Base-by-base conservation (phyloP, 495 filamentous ascomycete genomes). In the Aspergillus conjunctus region DNA sequence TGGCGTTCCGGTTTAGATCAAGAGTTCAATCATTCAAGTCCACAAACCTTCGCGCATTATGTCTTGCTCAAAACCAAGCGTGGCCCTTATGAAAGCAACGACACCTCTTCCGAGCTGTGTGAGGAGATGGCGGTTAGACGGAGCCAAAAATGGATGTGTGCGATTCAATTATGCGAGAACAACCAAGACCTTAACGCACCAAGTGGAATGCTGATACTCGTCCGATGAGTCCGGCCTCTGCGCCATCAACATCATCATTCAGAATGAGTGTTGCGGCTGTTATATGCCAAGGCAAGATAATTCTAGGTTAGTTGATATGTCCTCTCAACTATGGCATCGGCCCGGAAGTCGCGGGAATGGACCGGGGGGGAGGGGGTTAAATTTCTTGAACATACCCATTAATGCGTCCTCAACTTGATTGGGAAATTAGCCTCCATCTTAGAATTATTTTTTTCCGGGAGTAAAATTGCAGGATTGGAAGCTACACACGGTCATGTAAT, bases 61-160 rank as follows among this genome's bases (percentile, higher is more conserved):
- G n/a, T 94, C 91, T 64, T 93, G 90, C 73, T 98, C 94, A 68
- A 97, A 95, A 6, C 95, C 93, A 10, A 98, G 76, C 12, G 92
- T 89, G 43, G 92, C 92, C 63, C 85, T 81, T 67, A 98, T 87
- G 65, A 98, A 97, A 32, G 83, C 84, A 44, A 93, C 85, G 30
- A 96, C 84, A 39, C 91, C 91, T 68, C 87, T 79, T 8, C 90
- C 94, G 20, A 97, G 81, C 80, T 91, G 71, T 55, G 59, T 39
- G 37, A n/a, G 20, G 30, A 34, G 20, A 22, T 26, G 20, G 21
- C 22, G 10, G 33, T 58, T 34, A 54, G 59, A 67, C 58, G 69
- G 4, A 57, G 37, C 52, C 49, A 46, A 17, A 33, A 33, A 41
- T 18, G 7, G 21, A 5, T 12, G 37, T 26, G 37, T 41, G 15